Evolutionary conservation across 2,329 filamentous ascomycete genomes (phyloP), one percentile per base, ranked within the genome.

Genomic region (Pseudogymnoascus sp.): DNA sequence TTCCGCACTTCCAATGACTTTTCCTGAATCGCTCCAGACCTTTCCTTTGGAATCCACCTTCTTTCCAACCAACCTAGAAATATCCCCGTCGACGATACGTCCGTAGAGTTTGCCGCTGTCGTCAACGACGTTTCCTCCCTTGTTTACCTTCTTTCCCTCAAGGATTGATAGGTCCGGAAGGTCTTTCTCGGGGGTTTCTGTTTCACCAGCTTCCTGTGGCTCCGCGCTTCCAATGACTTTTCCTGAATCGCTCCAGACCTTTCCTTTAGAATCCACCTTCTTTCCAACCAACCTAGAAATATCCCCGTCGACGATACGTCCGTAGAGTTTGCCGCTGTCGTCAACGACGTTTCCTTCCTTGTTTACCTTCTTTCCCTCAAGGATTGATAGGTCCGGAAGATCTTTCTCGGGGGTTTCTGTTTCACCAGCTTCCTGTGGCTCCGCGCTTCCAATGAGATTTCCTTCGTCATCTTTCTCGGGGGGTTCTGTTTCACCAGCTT

Each of bases 171-270:
- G 79, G 68, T 84, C 81, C 8, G 65, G 64, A 18, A 62, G 64
- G n/a, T 70, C 69, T 18, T 66, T 64, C 7, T 69, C 70, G 39
- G 64, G 65, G 26, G 68, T 67, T 23, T 66, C 64, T 4, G 62
- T 59, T 7, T 64, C 64, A 29, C 75, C 75, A 59, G 76, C 75
- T 5, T 74, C 69, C 4, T 64, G 57, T 12, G 65, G 36, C 23
- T 90, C 86, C 47, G 81, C 85, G 62, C 83, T 82, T 31, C 88
- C 88, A 61, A 90, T 82, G 39, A 88, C 78, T 72, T 89, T 83
- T 65, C 88, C 88, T 5, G 79, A 79, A 66, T 90, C 86, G 70
- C 86, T 86, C 84, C 85, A 90, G 75, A 91, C 86, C 67, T 87
- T 80, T 51, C 88, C 88, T 37, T 88, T 76, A 62, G 83, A 84